Percentiles rank a stretch among this genome's conserved stretches.
phyloP scores from a whole-genome alignment of 257 asterid genomes.

The Phtheirospermum japonicum region DNA sequence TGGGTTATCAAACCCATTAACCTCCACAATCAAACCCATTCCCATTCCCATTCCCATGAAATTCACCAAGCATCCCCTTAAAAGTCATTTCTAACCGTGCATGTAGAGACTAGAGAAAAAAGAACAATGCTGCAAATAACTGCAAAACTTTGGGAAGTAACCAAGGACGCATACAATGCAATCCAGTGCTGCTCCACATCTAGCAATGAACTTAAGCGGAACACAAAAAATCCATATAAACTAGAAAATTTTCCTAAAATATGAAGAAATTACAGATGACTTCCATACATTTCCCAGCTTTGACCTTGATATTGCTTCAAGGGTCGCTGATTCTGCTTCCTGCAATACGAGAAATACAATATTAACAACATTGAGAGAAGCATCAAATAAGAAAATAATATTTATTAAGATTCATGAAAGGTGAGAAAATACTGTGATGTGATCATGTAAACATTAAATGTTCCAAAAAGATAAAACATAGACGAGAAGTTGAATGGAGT shows the following conservation, averaged over 20 bases:
- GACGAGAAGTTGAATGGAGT: slow-evolving; percentile 1
- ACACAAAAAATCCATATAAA: slow-evolving; percentile 9
- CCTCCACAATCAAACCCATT: too few species aligned
- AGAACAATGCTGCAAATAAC: slow-evolving; percentile 19
- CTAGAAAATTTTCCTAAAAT: slow-evolving; percentile 9
- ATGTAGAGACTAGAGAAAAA: slow-evolving; percentile 13
- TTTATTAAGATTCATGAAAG: slow-evolving; percentile 6
- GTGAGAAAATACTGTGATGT: slow-evolving; percentile 3
- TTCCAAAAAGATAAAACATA: slow-evolving; percentile 11
- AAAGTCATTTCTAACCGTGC: slow-evolving; percentile 14
- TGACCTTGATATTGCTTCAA: slow-evolving; percentile 89
- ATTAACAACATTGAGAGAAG: slow-evolving; percentile 6
- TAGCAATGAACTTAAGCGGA: slow-evolving; percentile 23
- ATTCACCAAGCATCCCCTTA: too few species aligned
- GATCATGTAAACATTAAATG: slow-evolving; percentile 19
- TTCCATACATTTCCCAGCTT: slow-evolving; percentile 80
- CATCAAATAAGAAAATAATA: slow-evolving; percentile 12
- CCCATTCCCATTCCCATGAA: too few species aligned
- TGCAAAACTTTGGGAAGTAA: slow-evolving; percentile 7
- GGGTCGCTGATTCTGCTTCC: slow-evolving; percentile 97
- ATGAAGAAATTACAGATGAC: slow-evolving; percentile 26
- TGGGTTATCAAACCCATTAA: too few species aligned
- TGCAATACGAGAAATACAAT: slow-evolving; percentile 35
- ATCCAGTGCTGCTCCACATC: slow-evolving; percentile 5
- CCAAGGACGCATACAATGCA: slow-evolving; percentile 12